These are phyloP conservation scores for Pistacia integerrima DNA, from an alignment of 345 rosid genomes.

Conservation along the genomic window DNA sequence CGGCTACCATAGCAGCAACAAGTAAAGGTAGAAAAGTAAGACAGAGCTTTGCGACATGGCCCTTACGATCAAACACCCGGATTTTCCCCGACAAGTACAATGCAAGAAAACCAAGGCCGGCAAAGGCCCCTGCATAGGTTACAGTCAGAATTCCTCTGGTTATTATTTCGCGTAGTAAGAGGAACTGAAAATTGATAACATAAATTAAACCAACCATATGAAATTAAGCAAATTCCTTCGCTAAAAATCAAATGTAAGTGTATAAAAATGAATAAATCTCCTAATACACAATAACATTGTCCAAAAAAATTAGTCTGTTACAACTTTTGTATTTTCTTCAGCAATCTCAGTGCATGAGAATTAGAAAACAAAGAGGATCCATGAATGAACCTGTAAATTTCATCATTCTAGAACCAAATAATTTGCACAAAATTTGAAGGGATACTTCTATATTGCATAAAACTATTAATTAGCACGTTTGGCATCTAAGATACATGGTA, in stretches of 20 bases:
- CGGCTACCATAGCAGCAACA: conserved; percentile 73
- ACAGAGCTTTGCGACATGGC: conserved; percentile 94
- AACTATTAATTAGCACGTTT: not conserved
- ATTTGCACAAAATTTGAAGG: not conserved
- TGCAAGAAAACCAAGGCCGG: conserved; percentile 79
- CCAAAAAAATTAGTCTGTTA: not conserved
- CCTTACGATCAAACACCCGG: conserved; percentile 71
- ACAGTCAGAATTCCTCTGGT: conserved; percentile 27
- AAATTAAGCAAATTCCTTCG: not conserved
- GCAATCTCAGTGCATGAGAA: not conserved
- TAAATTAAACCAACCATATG: not conserved
- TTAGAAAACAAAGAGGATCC: not conserved
- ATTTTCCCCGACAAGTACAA: conserved; percentile 80
- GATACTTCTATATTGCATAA: not conserved
- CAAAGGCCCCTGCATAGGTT: conserved; percentile 78
- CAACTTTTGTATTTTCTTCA: conserved; percentile 2
- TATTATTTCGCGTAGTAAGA: not conserved
- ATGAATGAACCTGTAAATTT: not conserved
- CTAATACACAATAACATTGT: not conserved
- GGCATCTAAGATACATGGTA: not conserved
- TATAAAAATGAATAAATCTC: not conserved
- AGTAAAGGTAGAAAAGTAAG: conserved; percentile 71
- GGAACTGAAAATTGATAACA: conserved; percentile 9
- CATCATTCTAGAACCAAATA: not conserved
- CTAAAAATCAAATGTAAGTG: not conserved